Percentiles rank a stretch among this genome's conserved stretches.
Conservation (phyloP, 2,329 filamentous ascomycete species). For the Cytospora paraplurivora region DNA sequence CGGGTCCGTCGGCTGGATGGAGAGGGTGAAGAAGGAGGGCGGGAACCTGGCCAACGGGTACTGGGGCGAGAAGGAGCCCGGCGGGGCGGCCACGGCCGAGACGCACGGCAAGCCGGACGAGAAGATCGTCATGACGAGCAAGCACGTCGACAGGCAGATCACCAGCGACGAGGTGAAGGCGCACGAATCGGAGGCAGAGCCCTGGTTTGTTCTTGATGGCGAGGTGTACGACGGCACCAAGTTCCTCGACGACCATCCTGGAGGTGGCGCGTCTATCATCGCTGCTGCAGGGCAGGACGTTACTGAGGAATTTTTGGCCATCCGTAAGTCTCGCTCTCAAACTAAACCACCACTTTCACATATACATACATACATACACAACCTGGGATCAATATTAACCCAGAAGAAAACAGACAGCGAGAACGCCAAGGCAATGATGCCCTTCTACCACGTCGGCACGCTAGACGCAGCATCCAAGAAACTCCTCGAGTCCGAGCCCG, state of each 20-base stretch:
- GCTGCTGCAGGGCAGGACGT: slow-evolving; percentile 80
- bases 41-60: slow-evolving; percentile 79
- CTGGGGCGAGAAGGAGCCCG: slow-evolving; percentile 75
- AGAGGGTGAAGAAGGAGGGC: slow-evolving; percentile 79
- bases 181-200: slow-evolving; percentile 65
- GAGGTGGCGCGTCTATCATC: slow-evolving; percentile 81
- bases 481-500: slow-evolving; percentile 50
- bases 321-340: slow-evolving; percentile 64
- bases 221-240: slow-evolving; percentile 85
- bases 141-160: slow-evolving; percentile 63
- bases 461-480: slow-evolving; percentile 62
- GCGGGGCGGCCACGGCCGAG: slow-evolving; percentile 46
- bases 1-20: slow-evolving; percentile 89
- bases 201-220: slow-evolving; percentile 88
- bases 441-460: slow-evolving; percentile 78
- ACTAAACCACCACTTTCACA: not conserved
- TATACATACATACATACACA: slow-evolving; percentile 28
- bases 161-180: slow-evolving; percentile 70
- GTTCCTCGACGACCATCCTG: slow-evolving; percentile 82
- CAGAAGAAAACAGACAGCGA: slow-evolving; percentile 72
- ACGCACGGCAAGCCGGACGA: slow-evolving; percentile 51
- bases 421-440: slow-evolving; percentile 90
- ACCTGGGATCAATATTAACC: no score
- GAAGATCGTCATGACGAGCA: slow-evolving; percentile 78
- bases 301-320: slow-evolving; percentile 87